A percentile compares a stretch with the other conserved stretches of the same genome.
Evolutionary conservation across 139 green algal species (phyloP).

Genomic region (Chlorella sp.): DNA sequence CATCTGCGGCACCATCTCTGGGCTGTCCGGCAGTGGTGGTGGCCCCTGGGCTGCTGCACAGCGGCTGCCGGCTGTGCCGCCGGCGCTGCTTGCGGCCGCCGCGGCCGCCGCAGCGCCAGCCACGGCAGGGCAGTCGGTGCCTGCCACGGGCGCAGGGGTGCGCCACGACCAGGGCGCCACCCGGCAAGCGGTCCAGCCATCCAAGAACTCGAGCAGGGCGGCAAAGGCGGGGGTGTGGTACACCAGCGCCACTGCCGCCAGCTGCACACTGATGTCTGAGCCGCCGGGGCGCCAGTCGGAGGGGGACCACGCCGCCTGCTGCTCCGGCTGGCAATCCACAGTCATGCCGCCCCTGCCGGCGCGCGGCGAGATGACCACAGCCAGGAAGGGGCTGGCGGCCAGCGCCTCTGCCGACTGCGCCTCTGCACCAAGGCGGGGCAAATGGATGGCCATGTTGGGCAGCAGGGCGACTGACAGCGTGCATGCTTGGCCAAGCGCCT

Average conservation of each 20-base stretch:
- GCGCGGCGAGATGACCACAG: conserved; percentile 1
- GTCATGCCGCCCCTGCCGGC: conserved; percentile 24
- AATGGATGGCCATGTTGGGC: too few species aligned
- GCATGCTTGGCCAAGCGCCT: too few species aligned
- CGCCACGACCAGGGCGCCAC: conserved; percentile 35
- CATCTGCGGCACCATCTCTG: conserved; percentile 29
- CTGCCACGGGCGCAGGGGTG: not conserved
- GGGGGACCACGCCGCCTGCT: not conserved
- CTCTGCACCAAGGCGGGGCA: not conserved
- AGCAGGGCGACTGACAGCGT: too few species aligned
- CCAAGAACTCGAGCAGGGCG: conserved; percentile 24
- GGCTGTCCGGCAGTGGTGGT: conserved; percentile 16
- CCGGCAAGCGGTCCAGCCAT: conserved; percentile 15
- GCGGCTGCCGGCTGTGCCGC: not conserved
- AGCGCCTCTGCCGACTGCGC: not conserved
- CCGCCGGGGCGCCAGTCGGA: conserved; percentile 36
- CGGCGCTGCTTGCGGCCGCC: too few species aligned
- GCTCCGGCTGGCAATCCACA: not conserved
- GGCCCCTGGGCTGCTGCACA: not conserved
- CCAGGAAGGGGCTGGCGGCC: conserved; percentile 1
- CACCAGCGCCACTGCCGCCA: conserved; percentile 35
- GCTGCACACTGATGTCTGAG: conserved; percentile 17
- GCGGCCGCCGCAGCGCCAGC: not conserved
- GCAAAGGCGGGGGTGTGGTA: conserved; percentile 26
- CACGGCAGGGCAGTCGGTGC: not conserved